Percentiles rank a stretch among this genome's conserved stretches.
Conservation (phyloP, 2,329 filamentous ascomycete genomes). For the Calonectria pseudoreteaudii region DNA sequence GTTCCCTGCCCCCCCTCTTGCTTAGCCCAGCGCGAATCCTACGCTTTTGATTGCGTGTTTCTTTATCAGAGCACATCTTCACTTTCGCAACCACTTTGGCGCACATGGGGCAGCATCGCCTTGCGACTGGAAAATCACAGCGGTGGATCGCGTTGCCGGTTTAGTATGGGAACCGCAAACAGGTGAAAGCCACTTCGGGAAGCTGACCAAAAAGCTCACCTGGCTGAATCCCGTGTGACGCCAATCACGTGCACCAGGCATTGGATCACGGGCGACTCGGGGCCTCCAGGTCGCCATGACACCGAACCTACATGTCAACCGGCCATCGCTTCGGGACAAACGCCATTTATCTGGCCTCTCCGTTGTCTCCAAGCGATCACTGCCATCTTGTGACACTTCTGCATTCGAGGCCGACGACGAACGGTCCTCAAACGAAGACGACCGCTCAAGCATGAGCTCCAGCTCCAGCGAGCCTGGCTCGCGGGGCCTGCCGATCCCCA, state of each 20-base stretch:
- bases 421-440: conserved; percentile 57
- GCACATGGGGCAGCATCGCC: conserved; percentile 11
- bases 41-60: not conserved
- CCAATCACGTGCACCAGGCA: conserved; percentile 42
- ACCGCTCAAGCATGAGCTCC: conserved; percentile 48
- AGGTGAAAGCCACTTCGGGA: conserved; percentile 9
- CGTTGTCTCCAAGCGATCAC: conserved; percentile 65
- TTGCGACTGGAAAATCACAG: conserved; percentile 12
- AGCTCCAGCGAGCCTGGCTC: conserved; percentile 52
- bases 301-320: conserved; percentile 47
- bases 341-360: conserved; percentile 63
- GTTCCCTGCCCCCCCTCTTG: not conserved
- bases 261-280: conserved; percentile 35
- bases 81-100: conserved; percentile 6
- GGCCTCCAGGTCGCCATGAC: conserved; percentile 32
- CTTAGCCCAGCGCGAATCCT: not conserved
- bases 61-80: not conserved
- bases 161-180: conserved; percentile 6
- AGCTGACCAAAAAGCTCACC: conserved; percentile 21
- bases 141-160: not conserved
- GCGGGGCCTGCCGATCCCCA: conserved; percentile 52
- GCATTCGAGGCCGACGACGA: conserved; percentile 79
- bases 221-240: conserved; percentile 37
- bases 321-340: conserved; percentile 54
- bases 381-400: conserved; percentile 68